phyloP scores from a whole-genome alignment of 495 filamentous ascomycete species.

The Podospora didyma region DNA sequence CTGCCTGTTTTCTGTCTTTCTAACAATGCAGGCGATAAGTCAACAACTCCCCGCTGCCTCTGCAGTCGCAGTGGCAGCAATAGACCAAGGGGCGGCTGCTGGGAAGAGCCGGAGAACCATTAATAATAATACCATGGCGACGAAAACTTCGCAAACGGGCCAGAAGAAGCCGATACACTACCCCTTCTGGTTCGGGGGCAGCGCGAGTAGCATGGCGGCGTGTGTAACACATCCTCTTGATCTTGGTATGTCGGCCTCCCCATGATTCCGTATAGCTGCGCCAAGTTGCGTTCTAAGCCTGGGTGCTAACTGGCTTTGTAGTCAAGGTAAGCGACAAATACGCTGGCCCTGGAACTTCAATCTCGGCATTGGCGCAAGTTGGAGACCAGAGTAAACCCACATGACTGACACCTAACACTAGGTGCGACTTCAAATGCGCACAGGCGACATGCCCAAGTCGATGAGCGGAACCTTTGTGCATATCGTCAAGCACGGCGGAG shows the following conservation, averaged over 20 bases:
- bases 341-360: background rate
- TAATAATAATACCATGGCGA: conserved; percentile 23
- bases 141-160: background rate
- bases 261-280: no score
- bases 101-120: conserved; percentile 25
- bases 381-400: background rate
- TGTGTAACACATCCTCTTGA: conserved; percentile 88
- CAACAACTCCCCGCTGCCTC: background rate
- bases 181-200: conserved; percentile 94
- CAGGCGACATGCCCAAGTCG: conserved; percentile 58
- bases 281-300: background rate
- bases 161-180: conserved; percentile 52
- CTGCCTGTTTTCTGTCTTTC: background rate
- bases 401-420: conserved; percentile 9
- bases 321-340: conserved; percentile 32
- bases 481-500: conserved; percentile 59
- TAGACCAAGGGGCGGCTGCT: conserved; percentile 1
- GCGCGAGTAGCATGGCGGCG: conserved; percentile 84
- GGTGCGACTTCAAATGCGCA: conserved; percentile 86
- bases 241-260: conserved; percentile 50
- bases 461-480: conserved; percentile 82
- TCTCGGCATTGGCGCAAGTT: background rate
- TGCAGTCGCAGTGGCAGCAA: background rate
- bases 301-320: conserved; percentile 23
- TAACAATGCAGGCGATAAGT: background rate